Evolutionary conservation across 1,284 basidiomycete genomes (phyloP).

Genomic region (Pascua guehoae): DNA sequence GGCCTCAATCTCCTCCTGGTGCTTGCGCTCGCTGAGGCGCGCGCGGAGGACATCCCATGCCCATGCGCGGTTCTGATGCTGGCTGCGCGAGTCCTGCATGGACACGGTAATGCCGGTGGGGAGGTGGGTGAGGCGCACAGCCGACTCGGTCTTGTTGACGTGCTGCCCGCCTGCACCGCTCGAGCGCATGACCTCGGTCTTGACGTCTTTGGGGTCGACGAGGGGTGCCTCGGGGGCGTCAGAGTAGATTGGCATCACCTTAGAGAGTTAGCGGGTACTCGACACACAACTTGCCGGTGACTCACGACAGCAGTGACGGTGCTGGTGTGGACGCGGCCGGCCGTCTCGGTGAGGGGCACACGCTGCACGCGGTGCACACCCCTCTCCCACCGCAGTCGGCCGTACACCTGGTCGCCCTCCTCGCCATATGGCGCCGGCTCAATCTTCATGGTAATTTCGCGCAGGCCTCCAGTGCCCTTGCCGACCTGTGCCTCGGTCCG

Average conservation of each 20-base stretch:
- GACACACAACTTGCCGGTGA: constrained; percentile 3
- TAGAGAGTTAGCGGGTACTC: neutral
- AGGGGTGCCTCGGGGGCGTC: constrained; percentile 53
- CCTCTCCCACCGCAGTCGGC: constrained; percentile 78
- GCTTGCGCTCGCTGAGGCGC: constrained; percentile 73
- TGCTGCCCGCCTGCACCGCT: constrained; percentile 97
- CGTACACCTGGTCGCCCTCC: constrained; percentile 73
- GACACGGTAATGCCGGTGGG: constrained; percentile 93
- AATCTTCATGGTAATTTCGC: constrained; percentile 68
- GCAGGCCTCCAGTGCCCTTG: constrained; percentile 61
- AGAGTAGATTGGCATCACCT: constrained; percentile 55
- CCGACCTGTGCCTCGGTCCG: constrained; percentile 53
- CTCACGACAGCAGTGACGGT: constrained; percentile 82
- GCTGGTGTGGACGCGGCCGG: constrained; percentile 86
- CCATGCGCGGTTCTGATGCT: constrained; percentile 85
- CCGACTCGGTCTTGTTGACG: constrained; percentile 98
- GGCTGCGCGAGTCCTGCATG: constrained; percentile 96
- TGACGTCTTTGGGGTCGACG: constrained; percentile 79
- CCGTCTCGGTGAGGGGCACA: constrained; percentile 82
- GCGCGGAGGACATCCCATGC: constrained; percentile 83
- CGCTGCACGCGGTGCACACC: constrained; percentile 95
- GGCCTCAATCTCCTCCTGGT: constrained; percentile 65
- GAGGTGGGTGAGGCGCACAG: constrained; percentile 89
- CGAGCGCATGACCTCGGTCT: constrained; percentile 88
- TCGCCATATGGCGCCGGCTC: constrained; percentile 54